Conservation (phyloP, 1,284 basidiomycete species). For the Marasmius tenuissimus region DNA sequence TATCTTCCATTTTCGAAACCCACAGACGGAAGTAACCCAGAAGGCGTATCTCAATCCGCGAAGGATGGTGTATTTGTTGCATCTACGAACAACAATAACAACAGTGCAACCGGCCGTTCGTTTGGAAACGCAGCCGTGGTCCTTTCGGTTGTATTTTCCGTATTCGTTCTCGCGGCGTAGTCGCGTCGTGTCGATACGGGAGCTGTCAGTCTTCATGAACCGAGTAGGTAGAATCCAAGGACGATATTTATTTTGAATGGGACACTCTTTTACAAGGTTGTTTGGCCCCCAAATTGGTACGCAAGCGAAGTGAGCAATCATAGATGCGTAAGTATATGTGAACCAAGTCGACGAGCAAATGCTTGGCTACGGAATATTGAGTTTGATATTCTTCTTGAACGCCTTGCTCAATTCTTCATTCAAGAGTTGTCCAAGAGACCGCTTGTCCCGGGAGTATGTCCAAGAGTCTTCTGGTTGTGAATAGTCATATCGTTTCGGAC, state of each 20-base stretch:
- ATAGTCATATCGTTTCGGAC: constrained; percentile 89
- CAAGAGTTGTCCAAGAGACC: constrained; percentile 64
- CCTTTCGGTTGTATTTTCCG: constrained; percentile 1
- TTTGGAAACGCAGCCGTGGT: not conserved
- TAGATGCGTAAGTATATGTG: too few relatives aligned
- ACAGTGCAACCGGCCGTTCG: not conserved
- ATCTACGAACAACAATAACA: not conserved
- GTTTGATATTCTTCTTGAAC: constrained; percentile 34
- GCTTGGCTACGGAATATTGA: constrained; percentile 22
- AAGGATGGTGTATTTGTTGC: constrained; percentile 13
- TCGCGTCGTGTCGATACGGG: too few relatives aligned
- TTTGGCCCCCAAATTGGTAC: too few relatives aligned
- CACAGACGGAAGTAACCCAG: constrained; percentile 18
- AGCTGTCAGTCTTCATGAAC: too few relatives aligned
- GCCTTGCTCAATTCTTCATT: constrained; percentile 60
- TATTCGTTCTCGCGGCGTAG: constrained; percentile 6
- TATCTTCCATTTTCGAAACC: constrained; percentile 5
- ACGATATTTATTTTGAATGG: too few relatives aligned
- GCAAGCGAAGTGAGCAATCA: too few relatives aligned
- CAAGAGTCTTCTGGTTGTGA: constrained; percentile 56
- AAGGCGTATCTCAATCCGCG: constrained; percentile 14
- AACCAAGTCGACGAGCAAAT: too few relatives aligned
- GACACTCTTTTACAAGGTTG: too few relatives aligned
- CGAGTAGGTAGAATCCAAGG: too few relatives aligned
- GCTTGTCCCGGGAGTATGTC: constrained; percentile 76